Conservation (phyloP, 305 asterid genomes). For the Solanum hybrid region DNA sequence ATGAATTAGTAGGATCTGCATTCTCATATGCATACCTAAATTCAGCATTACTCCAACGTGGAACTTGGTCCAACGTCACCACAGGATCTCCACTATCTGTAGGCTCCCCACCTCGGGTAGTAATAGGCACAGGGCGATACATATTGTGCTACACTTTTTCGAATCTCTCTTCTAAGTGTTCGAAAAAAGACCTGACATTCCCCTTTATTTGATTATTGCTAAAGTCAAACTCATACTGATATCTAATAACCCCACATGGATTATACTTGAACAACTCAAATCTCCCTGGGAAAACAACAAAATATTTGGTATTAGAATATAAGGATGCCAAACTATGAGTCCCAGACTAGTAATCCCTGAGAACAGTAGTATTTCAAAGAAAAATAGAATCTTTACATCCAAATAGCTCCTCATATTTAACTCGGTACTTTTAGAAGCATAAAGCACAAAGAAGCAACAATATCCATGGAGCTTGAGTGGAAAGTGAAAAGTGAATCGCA, state of each 20-base stretch:
- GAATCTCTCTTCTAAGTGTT: slow-evolving; percentile 12
- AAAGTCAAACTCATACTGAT: not conserved
- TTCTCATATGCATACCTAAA: slow-evolving; percentile 43
- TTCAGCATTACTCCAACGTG: slow-evolving; percentile 69
- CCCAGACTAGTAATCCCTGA: not conserved
- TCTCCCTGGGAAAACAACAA: not conserved
- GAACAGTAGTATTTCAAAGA: not conserved
- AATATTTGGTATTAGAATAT: not conserved
- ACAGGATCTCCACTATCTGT: slow-evolving; percentile 60
- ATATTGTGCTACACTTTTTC: slow-evolving; percentile 23
- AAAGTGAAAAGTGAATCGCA: not conserved
- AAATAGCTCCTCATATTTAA: not conserved
- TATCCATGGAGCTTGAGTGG: not conserved
- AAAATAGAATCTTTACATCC: not conserved
- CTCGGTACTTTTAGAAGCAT: not conserved
- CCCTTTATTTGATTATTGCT: not conserved
- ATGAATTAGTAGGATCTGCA: slow-evolving; percentile 43
- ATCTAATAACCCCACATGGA: not conserved
- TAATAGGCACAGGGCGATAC: slow-evolving; percentile 40
- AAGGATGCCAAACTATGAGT: not conserved
- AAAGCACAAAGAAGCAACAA: not conserved
- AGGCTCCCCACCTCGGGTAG: slow-evolving; percentile 56
- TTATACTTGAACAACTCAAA: not conserved
- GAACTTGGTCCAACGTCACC: slow-evolving; percentile 67
- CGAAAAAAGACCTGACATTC: not conserved